Conservation (phyloP, 73 alveolate genomes). For the Blepharisma japonicum region DNA sequence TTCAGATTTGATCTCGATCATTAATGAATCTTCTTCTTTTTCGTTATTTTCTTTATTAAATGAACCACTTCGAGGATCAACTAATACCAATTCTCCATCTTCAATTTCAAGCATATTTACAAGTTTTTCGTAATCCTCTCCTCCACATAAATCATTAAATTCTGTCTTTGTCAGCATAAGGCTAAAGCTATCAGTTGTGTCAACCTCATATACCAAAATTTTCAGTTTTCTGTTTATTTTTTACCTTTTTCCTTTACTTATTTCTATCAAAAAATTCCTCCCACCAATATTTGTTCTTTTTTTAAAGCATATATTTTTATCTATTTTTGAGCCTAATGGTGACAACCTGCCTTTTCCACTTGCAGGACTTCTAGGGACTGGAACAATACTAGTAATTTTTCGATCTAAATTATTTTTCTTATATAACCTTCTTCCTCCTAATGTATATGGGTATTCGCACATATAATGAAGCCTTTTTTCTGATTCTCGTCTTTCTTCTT, state of each 20-base stretch:
- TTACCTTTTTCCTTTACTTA: neutral
- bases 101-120: constrained; percentile 27
- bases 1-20: too few species aligned
- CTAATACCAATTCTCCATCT: constrained; percentile 22
- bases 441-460: constrained; percentile 52
- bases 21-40: too few species aligned
- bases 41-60: too few species aligned
- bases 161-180: neutral
- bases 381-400: too few species aligned
- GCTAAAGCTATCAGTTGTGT: neutral
- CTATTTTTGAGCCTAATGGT: too few species aligned
- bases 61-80: neutral
- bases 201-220: neutral
- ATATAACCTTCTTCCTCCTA: constrained; percentile 4
- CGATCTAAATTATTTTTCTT: too few species aligned
- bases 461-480: constrained; percentile 42
- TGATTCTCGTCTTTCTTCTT: constrained; percentile 35
- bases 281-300: constrained; percentile 1
- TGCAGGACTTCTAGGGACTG: too few species aligned
- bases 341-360: too few species aligned
- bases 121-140: neutral
- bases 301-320: neutral
- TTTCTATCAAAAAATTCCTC: neutral
- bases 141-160: neutral
- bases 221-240: neutral